A percentile compares a stretch with the other conserved stretches of the same genome.
Conservation (phyloP, 768 basidiomycete genomes). For the Mycena crocata region DNA sequence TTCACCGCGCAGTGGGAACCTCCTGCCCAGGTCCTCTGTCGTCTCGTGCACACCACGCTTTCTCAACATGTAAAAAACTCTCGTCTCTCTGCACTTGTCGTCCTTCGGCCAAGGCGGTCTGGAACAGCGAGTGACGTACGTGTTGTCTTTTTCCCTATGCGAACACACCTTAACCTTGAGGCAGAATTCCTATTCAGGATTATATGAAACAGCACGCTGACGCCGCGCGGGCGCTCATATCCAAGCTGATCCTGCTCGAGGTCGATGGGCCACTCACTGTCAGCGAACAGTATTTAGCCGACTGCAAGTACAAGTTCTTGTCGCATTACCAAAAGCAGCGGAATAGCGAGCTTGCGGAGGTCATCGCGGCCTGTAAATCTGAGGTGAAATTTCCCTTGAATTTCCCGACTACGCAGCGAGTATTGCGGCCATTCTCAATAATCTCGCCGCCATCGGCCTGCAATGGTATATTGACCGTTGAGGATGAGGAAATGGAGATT, state of each 20-base stretch:
- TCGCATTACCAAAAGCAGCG: constrained; percentile 60
- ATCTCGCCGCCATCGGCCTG: no score
- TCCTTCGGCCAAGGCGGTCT: constrained; percentile 64
- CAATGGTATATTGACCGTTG: no score
- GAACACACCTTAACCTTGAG: neutral
- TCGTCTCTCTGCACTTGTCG: constrained; percentile 63
- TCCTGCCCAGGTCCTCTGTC: constrained; percentile 61
- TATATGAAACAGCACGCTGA: constrained; percentile 59
- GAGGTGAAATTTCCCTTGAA: no score
- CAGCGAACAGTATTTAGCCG: constrained; percentile 59
- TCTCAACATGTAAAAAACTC: constrained; percentile 49
- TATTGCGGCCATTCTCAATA: no score
- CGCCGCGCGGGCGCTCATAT: constrained; percentile 52
- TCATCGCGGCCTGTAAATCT: no score
- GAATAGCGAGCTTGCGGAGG: no score
- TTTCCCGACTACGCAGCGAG: no score
- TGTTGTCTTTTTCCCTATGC: neutral
- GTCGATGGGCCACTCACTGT: constrained; percentile 55
- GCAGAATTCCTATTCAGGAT: constrained; percentile 62
- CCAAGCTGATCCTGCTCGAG: constrained; percentile 64
- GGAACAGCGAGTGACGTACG: constrained; percentile 60
- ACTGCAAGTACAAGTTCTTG: constrained; percentile 61
- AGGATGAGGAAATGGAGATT: no score
- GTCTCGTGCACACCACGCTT: constrained; percentile 50
- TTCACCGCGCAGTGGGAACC: constrained; percentile 60